Conservation (phyloP, 139 green algal species). For the Chlamydomonas applanata region DNA sequence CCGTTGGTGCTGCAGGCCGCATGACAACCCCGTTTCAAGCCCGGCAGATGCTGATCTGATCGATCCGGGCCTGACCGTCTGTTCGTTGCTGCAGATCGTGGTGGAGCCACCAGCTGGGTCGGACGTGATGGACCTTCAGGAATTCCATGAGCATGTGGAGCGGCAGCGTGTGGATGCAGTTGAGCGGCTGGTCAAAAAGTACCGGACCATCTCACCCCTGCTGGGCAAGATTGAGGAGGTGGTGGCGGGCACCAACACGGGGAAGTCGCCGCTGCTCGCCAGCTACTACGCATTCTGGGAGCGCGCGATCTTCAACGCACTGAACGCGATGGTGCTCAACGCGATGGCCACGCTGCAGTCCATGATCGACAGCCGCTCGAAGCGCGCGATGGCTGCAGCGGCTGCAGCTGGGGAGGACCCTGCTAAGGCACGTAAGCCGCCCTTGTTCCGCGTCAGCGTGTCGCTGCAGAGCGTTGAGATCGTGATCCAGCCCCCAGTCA, state of each 20-base stretch:
- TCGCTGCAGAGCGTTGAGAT: slow-evolving; percentile 76
- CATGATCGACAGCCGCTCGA: slow-evolving; percentile 25
- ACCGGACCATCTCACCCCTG: slow-evolving; percentile 74
- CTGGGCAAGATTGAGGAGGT: slow-evolving; percentile 78
- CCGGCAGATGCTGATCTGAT: no score
- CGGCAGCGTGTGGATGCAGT: slow-evolving; percentile 59
- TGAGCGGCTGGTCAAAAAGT: slow-evolving; percentile 78
- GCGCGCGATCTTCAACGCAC: slow-evolving; percentile 75
- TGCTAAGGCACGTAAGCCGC: not conserved
- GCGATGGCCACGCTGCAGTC: slow-evolving; percentile 62
- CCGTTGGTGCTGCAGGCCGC: no score
- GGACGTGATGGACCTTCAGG: slow-evolving; percentile 66
- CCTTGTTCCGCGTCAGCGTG: slow-evolving; percentile 69
- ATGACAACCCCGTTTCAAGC: no score
- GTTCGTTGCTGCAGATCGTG: not conserved
- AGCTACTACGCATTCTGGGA: slow-evolving; percentile 90
- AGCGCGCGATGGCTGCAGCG: slow-evolving; percentile 29
- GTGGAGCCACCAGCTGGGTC: slow-evolving; percentile 10
- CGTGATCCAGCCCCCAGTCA: slow-evolving; percentile 73
- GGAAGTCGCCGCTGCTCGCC: slow-evolving; percentile 66
- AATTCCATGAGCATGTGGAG: slow-evolving; percentile 81
- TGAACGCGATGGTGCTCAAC: slow-evolving; percentile 75
- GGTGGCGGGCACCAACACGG: slow-evolving; percentile 82
- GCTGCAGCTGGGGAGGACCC: not conserved
- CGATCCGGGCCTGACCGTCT: no score